Base-by-base conservation (phyloP, 495 filamentous ascomycete genomes). In the Ascodesmis nigricans region DNA sequence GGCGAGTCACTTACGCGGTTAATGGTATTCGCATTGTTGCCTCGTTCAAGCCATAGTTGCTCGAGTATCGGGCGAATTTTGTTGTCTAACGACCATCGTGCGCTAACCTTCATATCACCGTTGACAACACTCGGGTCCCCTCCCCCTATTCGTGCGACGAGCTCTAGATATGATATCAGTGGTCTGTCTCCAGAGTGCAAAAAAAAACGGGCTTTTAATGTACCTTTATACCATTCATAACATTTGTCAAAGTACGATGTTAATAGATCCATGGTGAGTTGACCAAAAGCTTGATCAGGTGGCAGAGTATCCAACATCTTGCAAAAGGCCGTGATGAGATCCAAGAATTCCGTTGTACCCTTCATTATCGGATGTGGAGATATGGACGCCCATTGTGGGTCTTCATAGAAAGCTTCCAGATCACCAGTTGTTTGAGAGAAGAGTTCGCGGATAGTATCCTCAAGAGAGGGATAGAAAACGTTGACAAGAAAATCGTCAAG, bases 401-500 rank as follows among this genome's bases (percentile, higher is more conserved):
- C 82, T 55, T 80, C 65, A 30, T 77, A 75, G 52, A 93, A 99
- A 11, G 82, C 75, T 53, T 93, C 80, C 6, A 71, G 50, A 28
- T 84, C 78, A 44, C 76, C 75, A 50, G 83, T 78, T 13, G 75
- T 75, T 28, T 75, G 66, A 21, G 75, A 73, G 53, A 78, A 80
- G 19, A 91, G 61, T 49, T 99, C 90, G 8, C 73, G 71, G 4
- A 99, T 68, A 0, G 90, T 92, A 48, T 99, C 87, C 34, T 99
- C 87, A 9, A 99, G 58, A 47, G 93, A 90, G 13, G 87, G 87
- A 36, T 84, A 76, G 59, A 99, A 99, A 22, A 95, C 83, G 46
- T 95, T 95, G 54, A 95, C 73, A 35, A 99, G 67, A 55, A 95
- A 95, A 52, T 99, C 90, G 52, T 99, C 87, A 7, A 99, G 66